These are phyloP conservation scores for Yarrowia sp. DNA, from an alignment of 805 yeast genomes.

Conservation along the genomic window DNA sequence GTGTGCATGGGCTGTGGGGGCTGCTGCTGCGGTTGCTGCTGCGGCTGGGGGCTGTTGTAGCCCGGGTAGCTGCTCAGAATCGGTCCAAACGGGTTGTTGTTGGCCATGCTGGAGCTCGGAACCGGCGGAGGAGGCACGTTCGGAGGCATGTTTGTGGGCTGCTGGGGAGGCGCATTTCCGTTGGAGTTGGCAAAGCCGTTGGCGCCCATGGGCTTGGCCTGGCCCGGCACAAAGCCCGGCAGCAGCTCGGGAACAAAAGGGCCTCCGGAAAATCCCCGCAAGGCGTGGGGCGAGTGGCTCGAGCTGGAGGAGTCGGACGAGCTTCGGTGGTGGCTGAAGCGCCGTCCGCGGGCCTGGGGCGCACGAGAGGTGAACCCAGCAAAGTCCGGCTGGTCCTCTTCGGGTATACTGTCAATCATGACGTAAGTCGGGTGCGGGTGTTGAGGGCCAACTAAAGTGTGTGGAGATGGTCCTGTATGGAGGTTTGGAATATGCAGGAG, in stretches of 20 bases:
- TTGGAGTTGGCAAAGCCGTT: neutral
- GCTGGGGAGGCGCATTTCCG: neutral
- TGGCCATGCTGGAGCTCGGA: neutral
- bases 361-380: slow-evolving; percentile 16
- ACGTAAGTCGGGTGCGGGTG: neutral
- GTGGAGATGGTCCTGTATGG: slow-evolving; percentile 15
- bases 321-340: slow-evolving; percentile 15
- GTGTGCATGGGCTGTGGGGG: neutral
- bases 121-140: neutral
- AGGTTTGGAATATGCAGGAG: slow-evolving; percentile 20
- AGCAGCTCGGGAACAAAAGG: slow-evolving; percentile 1
- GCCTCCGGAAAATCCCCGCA: slow-evolving; percentile 23
- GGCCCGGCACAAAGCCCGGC: neutral
- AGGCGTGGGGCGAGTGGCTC: slow-evolving; percentile 1
- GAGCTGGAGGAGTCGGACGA: slow-evolving; percentile 20
- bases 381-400: slow-evolving; percentile 24
- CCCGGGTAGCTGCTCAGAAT: slow-evolving; percentile 12
- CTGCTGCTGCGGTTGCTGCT: neutral
- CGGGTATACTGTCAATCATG: slow-evolving; percentile 25
- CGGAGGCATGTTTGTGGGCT: neutral
- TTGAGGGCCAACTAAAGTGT: neutral
- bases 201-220: neutral
- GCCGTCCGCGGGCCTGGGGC: slow-evolving; percentile 3
- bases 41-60: neutral
- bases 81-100: slow-evolving; percentile 2